A percentile compares a stretch with the other conserved stretches of the same genome.
Conservation (phyloP, 164 flowering plant species). For the Hamamelis virginiana region DNA sequence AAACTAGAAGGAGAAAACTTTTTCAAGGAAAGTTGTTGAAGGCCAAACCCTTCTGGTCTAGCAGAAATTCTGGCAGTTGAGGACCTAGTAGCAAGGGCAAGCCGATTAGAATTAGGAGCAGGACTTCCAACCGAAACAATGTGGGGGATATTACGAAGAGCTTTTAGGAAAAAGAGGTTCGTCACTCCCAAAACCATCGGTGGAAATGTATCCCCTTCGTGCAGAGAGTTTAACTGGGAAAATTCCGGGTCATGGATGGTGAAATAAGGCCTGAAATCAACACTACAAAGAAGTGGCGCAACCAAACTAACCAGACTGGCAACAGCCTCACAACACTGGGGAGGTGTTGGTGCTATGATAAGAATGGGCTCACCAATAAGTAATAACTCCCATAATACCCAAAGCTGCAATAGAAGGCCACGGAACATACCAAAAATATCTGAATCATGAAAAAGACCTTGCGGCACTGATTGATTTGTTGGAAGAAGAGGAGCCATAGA, state of each 20-base stretch:
- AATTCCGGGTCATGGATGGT: constrained; percentile 95
- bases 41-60: constrained; percentile 53
- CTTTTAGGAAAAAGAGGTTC: constrained; percentile 90
- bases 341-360: constrained; percentile 90
- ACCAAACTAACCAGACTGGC: constrained; percentile 90
- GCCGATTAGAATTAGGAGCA: constrained; percentile 57
- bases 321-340: constrained; percentile 98
- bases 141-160: constrained; percentile 81
- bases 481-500: constrained; percentile 80
- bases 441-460: constrained; percentile 92
- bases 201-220: constrained; percentile 71
- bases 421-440: constrained; percentile 83
- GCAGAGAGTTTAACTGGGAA: constrained; percentile 70
- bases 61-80: constrained; percentile 52
- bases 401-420: constrained; percentile 83
- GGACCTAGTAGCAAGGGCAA: constrained; percentile 34
- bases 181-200: constrained; percentile 95
- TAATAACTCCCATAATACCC: constrained; percentile 91
- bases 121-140: constrained; percentile 90
- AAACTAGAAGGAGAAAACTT: constrained; percentile 81
- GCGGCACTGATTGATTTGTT: constrained; percentile 73
- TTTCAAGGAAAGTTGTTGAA: constrained; percentile 69
- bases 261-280: constrained; percentile 95
- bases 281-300: constrained; percentile 81
- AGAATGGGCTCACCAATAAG: constrained; percentile 94